phyloP scores from a whole-genome alignment of 2,329 filamentous ascomycete genomes.

The Plectosphaerella sp. region DNA sequence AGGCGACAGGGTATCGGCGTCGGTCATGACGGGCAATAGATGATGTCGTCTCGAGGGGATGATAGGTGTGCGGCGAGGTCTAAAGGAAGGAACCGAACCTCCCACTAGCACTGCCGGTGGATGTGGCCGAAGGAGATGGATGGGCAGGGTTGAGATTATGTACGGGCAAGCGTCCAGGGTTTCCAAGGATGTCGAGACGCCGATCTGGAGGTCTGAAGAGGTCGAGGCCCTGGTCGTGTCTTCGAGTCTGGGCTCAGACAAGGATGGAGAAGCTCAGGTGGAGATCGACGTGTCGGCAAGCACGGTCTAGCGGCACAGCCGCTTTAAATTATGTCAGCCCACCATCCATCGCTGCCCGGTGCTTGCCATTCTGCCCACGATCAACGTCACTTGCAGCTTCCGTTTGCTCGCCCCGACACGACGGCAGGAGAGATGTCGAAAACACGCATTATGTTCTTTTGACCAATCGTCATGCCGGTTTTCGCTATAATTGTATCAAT shows the following conservation, averaged over 20 bases:
- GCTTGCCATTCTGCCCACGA: no score
- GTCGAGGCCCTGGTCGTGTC: not conserved
- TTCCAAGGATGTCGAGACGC: constrained; percentile 3
- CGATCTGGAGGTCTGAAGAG: not conserved
- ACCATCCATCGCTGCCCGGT: no score
- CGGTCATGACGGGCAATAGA: constrained; percentile 17
- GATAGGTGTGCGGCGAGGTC: not conserved
- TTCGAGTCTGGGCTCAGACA: not conserved
- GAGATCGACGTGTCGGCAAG: not conserved
- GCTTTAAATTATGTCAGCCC: no score
- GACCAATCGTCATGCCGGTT: no score
- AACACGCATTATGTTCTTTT: no score
- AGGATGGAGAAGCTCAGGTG: not conserved
- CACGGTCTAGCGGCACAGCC: no score
- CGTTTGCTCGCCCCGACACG: no score
- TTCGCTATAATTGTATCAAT: no score
- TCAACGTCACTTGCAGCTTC: no score
- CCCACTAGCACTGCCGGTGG: constrained; percentile 7
- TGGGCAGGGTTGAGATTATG: constrained; percentile 10
- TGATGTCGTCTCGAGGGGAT: not conserved
- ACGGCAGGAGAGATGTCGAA: no score
- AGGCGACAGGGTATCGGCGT: constrained; percentile 32
- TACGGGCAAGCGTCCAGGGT: not conserved
- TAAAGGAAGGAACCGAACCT: not conserved
- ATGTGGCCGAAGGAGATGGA: constrained; percentile 8